These are phyloP conservation scores for Anaeromyces robustus DNA, from an alignment of 192 early-diverging fungal species.

Conservation along the genomic window DNA sequence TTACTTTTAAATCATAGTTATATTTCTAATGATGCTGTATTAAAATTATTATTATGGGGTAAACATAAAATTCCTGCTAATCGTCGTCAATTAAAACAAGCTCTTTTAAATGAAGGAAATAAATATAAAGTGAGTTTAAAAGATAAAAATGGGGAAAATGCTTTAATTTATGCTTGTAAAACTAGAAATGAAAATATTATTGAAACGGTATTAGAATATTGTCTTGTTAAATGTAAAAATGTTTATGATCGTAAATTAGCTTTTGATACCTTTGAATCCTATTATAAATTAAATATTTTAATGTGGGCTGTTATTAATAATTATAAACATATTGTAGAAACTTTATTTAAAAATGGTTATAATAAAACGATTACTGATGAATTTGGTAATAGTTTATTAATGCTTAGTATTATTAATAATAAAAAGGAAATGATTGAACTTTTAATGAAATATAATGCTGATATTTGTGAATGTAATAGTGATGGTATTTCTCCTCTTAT, in stretches of 20 bases:
- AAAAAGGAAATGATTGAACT: background rate
- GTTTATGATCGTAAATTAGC: background rate
- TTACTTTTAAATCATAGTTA: background rate
- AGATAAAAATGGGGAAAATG: background rate
- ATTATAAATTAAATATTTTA: background rate
- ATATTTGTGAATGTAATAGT: background rate
- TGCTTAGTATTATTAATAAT: background rate
- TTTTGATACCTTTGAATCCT: background rate
- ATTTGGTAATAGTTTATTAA: background rate
- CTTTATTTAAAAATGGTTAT: background rate
- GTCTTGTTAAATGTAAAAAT: background rate
- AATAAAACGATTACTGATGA: background rate
- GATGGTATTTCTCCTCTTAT: background rate
- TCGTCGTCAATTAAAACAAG: background rate
- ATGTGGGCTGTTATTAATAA: background rate
- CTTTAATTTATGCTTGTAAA: background rate
- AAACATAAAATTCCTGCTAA: background rate
- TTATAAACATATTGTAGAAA: background rate
- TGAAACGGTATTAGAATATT: background rate
- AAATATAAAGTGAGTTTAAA: background rate
- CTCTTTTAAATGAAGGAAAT: background rate
- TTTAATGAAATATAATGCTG: background rate
- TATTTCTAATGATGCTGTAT: background rate
- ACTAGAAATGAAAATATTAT: background rate
- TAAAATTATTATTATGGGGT: background rate